Evolutionary conservation across 2,329 filamentous ascomycete genomes (phyloP).

Genomic region (Ophiosphaerella herpotricha): DNA sequence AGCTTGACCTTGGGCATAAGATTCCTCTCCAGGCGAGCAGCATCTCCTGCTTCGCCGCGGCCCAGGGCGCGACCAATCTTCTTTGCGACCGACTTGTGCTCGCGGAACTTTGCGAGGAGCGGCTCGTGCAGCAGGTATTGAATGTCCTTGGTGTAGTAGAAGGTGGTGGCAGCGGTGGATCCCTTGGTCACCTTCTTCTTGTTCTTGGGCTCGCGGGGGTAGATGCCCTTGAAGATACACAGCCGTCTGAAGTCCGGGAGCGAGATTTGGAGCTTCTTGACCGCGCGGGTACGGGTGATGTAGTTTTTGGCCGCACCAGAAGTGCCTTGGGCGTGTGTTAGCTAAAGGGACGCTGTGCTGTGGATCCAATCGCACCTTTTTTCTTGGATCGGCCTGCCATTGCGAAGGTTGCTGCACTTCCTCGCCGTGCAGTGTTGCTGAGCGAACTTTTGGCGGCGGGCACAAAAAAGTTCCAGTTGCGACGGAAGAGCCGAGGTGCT

Average conservation of each 20-base stretch:
- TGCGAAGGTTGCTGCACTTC: constrained; percentile 9
- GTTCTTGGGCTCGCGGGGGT: constrained; percentile 93
- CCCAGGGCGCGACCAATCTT: constrained; percentile 94
- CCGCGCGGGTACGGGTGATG: constrained; percentile 94
- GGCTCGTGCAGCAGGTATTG: constrained; percentile 98
- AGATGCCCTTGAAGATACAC: constrained; percentile 99
- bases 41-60: constrained; percentile 87
- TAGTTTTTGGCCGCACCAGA: constrained; percentile 97
- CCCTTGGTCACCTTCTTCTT: constrained; percentile 97
- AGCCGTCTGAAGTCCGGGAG: constrained; percentile 96
- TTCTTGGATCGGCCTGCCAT: constrained; percentile 48
- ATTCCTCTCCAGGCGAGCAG: constrained; percentile 86
- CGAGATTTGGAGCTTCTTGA: constrained; percentile 96
- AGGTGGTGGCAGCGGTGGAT: constrained; percentile 87
- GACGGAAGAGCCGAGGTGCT: constrained; percentile 22
- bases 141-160: constrained; percentile 92
- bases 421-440: constrained; percentile 3
- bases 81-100: constrained; percentile 95
- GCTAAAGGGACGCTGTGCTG: constrained; percentile 9
- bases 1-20: constrained; percentile 87
- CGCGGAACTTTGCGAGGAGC: constrained; percentile 89
- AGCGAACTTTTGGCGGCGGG: constrained; percentile 18
- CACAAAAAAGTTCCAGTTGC: constrained; percentile 42
- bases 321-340: constrained; percentile 60
- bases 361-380: constrained; percentile 65